These are phyloP conservation scores for Curvularia eragrostidis DNA, from an alignment of 2,329 filamentous ascomycete species.

Conservation along the genomic window DNA sequence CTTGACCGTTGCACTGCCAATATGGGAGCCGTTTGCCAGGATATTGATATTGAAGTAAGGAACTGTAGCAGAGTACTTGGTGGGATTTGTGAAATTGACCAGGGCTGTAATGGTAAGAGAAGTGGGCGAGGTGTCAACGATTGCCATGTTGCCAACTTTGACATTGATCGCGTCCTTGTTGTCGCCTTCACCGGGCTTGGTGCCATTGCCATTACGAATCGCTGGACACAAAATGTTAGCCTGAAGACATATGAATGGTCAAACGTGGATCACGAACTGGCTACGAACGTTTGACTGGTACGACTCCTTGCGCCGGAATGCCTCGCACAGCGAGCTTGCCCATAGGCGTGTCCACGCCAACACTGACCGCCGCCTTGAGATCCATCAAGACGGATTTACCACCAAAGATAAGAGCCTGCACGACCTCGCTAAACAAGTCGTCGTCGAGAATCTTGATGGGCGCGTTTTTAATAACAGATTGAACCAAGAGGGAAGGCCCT, in stretches of 20 bases:
- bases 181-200: constrained; percentile 37
- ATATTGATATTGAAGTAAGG: constrained; percentile 81
- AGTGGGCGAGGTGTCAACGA: constrained; percentile 74
- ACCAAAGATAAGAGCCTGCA: constrained; percentile 82
- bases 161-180: constrained; percentile 65
- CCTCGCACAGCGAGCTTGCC: constrained; percentile 81
- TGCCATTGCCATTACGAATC: constrained; percentile 55
- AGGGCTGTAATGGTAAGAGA: constrained; percentile 74
- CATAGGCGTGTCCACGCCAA: constrained; percentile 79
- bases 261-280: constrained; percentile 54
- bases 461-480: constrained; percentile 77
- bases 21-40: constrained; percentile 71
- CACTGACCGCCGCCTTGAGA: constrained; percentile 81
- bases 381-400: constrained; percentile 71
- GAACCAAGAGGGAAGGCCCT: constrained; percentile 71
- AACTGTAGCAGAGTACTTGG: constrained; percentile 80
- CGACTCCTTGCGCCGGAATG: constrained; percentile 81
- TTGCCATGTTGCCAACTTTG: constrained; percentile 72
- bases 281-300: constrained; percentile 93
- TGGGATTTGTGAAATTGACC: constrained; percentile 90
- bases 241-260: constrained; percentile 18
- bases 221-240: constrained; percentile 47
- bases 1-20: constrained; percentile 76
- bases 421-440: constrained; percentile 77
- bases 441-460: constrained; percentile 84